Evolutionary conservation across 768 basidiomycete genomes (phyloP).

Genomic region (Collybia sp.): DNA sequence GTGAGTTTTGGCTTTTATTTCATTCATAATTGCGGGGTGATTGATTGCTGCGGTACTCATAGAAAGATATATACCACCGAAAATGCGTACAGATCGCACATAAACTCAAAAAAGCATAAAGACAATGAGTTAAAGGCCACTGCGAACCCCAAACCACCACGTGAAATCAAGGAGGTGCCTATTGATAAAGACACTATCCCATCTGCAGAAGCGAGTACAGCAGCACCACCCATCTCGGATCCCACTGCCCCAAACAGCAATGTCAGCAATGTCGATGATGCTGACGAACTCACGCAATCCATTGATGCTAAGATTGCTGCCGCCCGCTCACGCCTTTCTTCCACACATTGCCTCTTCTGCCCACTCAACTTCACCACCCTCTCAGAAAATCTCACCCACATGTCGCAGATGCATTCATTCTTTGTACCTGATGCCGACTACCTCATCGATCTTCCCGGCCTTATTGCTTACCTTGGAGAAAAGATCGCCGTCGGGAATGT

Average conservation of each 20-base stretch:
- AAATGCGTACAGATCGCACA: constrained; percentile 85
- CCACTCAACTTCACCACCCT: constrained; percentile 41
- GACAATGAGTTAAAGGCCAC: constrained; percentile 62
- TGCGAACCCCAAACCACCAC: constrained; percentile 8
- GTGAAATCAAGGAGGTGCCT: background rate
- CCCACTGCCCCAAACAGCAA: background rate
- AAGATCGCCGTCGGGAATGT: constrained; percentile 92
- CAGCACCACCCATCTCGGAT: constrained; percentile 9
- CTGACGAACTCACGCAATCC: constrained; percentile 46
- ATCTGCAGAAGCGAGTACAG: constrained; percentile 11
- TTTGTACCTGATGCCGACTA: constrained; percentile 94
- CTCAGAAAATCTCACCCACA: constrained; percentile 75
- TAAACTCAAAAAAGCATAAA: constrained; percentile 85
- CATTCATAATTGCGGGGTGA: constrained; percentile 2
- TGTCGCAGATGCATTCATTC: constrained; percentile 86
- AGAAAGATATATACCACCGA: constrained; percentile 90
- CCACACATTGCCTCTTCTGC: constrained; percentile 87
- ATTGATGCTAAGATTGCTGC: constrained; percentile 75
- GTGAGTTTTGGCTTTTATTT: constrained; percentile 44
- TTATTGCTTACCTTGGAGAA: constrained; percentile 84
- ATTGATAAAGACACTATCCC: background rate
- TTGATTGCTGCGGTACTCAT: background rate
- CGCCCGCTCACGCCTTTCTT: constrained; percentile 56
- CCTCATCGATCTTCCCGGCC: constrained; percentile 77
- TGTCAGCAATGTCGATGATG: constrained; percentile 28